A percentile compares a stretch with the other conserved stretches of the same genome.
These are phyloP conservation scores for Thelephora aurantiotincta DNA, from an alignment of 768 basidiomycete genomes.

Conservation along the genomic window DNA sequence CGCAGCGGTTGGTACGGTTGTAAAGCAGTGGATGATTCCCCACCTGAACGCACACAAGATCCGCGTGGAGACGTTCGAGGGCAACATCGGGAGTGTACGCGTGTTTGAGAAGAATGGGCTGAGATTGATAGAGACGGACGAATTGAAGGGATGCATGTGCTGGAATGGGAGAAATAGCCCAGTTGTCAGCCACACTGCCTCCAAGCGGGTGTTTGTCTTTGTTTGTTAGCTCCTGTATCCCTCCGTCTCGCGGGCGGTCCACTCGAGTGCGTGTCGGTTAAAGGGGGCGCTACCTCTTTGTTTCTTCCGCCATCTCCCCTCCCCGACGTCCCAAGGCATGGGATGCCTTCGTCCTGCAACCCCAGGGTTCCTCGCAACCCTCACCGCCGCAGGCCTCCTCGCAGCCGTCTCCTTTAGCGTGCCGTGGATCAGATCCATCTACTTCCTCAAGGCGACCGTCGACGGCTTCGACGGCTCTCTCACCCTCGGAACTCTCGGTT, in stretches of 20 bases:
- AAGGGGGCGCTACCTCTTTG: background rate
- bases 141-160: slow-evolving; percentile 11
- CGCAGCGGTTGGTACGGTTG: slow-evolving; percentile 37
- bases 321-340: slow-evolving; percentile 24
- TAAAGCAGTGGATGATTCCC: slow-evolving; percentile 48
- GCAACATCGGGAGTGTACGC: slow-evolving; percentile 43
- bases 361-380: slow-evolving; percentile 76
- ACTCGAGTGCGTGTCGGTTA: background rate
- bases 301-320: slow-evolving; percentile 1
- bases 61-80: slow-evolving; percentile 28
- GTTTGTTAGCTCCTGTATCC: background rate
- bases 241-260: slow-evolving; percentile 2
- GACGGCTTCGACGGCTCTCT: slow-evolving; percentile 41
- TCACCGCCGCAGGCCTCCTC: slow-evolving; percentile 65
- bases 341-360: slow-evolving; percentile 69
- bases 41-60: slow-evolving; percentile 43
- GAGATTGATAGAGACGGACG: slow-evolving; percentile 19
- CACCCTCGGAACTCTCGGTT: slow-evolving; percentile 83
- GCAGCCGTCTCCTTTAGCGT: slow-evolving; percentile 84
- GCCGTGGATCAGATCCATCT: slow-evolving; percentile 79
- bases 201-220: background rate
- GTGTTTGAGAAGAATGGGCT: slow-evolving; percentile 64
- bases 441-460: slow-evolving; percentile 65
- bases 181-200: background rate
- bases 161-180: slow-evolving; percentile 11